These are phyloP conservation scores for Candida sp. DNA, from an alignment of 1,139 yeast species.

Conservation along the genomic window DNA sequence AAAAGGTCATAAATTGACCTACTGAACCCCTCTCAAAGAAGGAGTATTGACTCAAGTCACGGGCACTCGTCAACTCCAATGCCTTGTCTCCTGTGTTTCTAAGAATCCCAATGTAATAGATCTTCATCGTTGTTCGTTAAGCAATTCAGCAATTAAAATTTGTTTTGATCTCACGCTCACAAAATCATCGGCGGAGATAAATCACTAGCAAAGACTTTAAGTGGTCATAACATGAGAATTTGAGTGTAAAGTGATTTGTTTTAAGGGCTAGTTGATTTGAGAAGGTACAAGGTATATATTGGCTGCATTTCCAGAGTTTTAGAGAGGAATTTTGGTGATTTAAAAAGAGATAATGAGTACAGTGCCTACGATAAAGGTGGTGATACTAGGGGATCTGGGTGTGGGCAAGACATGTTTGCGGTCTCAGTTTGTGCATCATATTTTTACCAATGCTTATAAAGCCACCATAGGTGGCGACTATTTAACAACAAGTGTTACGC, in stretches of 20 bases:
- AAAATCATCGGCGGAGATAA: neutral
- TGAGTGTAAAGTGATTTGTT: neutral
- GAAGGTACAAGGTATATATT: no score
- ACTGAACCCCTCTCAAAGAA: conserved; percentile 81
- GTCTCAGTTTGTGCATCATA: conserved; percentile 55
- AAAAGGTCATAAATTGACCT: conserved; percentile 91
- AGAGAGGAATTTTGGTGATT: no score
- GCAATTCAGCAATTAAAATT: no score
- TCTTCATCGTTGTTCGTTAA: conserved; percentile 54
- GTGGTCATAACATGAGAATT: neutral
- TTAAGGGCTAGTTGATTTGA: no score
- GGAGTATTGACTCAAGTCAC: conserved; percentile 81
- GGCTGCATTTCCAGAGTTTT: no score
- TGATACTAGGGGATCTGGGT: conserved; percentile 57
- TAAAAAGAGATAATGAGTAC: neutral
- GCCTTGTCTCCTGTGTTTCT: conserved; percentile 64
- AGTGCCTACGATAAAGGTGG: conserved; percentile 36
- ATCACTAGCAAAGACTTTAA: neutral
- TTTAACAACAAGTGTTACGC: conserved; percentile 32
- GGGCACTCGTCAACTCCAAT: conserved; percentile 73
- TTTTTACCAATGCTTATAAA: conserved; percentile 55
- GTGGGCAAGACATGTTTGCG: conserved; percentile 63
- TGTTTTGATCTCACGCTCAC: neutral
- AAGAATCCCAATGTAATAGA: conserved; percentile 84
- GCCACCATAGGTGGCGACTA: conserved; percentile 66